These are phyloP conservation scores for Barbarea vulgaris DNA, from an alignment of 345 rosid species.

Conservation along the genomic window DNA sequence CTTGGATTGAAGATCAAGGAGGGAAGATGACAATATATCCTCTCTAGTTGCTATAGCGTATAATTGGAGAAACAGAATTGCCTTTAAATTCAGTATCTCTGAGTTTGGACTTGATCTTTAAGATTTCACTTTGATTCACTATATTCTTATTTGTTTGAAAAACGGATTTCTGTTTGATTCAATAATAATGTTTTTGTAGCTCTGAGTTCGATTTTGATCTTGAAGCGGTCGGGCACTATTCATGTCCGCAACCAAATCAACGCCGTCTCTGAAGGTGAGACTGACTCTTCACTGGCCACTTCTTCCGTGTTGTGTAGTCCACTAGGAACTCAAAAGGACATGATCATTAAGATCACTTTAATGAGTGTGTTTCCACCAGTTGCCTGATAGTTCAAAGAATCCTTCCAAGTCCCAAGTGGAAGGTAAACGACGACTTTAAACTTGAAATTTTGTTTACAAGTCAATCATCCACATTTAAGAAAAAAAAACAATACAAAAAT, in stretches of 20 bases:
- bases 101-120: too few species aligned
- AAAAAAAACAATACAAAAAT: too few species aligned
- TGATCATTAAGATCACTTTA: not conserved
- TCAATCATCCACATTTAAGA: too few species aligned
- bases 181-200: not conserved
- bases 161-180: not conserved
- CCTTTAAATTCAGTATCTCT: not conserved
- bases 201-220: not conserved
- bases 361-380: constrained; percentile 34
- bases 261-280: not conserved
- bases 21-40: constrained; percentile 27
- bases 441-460: too few species aligned
- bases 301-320: not conserved
- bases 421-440: not conserved
- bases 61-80: too few species aligned
- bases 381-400: constrained; percentile 23
- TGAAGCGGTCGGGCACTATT: too few species aligned
- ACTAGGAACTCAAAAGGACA: not conserved
- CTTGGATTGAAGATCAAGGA: constrained; percentile 30
- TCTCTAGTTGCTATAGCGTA: not conserved
- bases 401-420: constrained; percentile 9
- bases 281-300: not conserved
- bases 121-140: too few species aligned
- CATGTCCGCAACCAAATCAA: too few species aligned
- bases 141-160: not conserved